phyloP scores from a whole-genome alignment of 1,139 yeast genomes.

The Scheffersomyces segobiensis region DNA sequence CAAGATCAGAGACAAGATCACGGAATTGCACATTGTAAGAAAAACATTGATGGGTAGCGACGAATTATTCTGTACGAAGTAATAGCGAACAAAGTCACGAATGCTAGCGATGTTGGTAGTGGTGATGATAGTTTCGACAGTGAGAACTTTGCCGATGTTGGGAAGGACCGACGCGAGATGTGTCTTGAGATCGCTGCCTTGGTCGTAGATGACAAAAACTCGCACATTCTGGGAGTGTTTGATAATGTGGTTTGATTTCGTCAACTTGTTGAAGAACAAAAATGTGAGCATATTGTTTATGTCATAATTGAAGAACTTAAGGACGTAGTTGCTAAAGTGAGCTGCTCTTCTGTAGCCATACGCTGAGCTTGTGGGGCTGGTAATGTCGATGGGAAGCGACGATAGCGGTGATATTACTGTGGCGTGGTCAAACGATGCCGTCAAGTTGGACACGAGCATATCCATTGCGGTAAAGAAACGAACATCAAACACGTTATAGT shows the following conservation, averaged over 20 bases:
- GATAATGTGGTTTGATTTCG: constrained; percentile 51
- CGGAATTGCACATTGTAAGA: constrained; percentile 6
- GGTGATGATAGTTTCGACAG: constrained; percentile 6
- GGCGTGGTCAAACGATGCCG: not conserved
- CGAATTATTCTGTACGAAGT: constrained; percentile 16
- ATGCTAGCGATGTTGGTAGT: constrained; percentile 14
- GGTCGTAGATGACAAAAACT: constrained; percentile 28
- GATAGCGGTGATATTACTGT: constrained; percentile 23
- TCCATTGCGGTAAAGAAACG: not conserved
- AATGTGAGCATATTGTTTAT: constrained; percentile 16
- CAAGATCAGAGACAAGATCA: constrained; percentile 10
- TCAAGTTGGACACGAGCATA: not conserved
- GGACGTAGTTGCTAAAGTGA: constrained; percentile 17
- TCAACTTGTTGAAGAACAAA: constrained; percentile 41
- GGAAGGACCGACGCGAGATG: constrained; percentile 4
- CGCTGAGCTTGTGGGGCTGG: not conserved
- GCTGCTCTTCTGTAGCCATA: not conserved
- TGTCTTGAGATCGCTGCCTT: constrained; percentile 1
- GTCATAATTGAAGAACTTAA: constrained; percentile 29
- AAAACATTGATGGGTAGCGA: constrained; percentile 9
- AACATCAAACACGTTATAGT: not conserved
- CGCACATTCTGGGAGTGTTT: constrained; percentile 45
- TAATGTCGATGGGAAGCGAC: constrained; percentile 15
- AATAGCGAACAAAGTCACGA: constrained; percentile 23
- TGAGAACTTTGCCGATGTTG: constrained; percentile 2